phyloP scores from a whole-genome alignment of 768 basidiomycete genomes.

The Terana coerulea region DNA sequence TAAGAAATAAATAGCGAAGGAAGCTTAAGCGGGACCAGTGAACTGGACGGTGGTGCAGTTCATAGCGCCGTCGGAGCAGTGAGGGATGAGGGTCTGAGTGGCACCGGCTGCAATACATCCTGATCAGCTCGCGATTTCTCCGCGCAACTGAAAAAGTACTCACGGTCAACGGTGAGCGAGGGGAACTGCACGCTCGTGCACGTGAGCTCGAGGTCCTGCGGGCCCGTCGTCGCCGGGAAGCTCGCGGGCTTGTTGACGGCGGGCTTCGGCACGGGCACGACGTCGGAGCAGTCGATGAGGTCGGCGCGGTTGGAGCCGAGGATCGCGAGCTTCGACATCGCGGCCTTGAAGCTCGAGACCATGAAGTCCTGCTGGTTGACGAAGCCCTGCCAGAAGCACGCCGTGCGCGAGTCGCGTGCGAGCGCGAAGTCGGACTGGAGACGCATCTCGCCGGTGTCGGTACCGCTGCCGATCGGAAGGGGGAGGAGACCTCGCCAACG shows the following conservation, averaged over 20 bases:
- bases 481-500: constrained; percentile 36
- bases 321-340: constrained; percentile 24
- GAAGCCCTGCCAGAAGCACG: constrained; percentile 41
- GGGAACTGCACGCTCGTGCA: constrained; percentile 6
- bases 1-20: too few relatives aligned
- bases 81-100: constrained; percentile 10
- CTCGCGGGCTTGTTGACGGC: neutral
- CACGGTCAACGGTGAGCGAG: constrained; percentile 1
- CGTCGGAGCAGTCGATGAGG: constrained; percentile 24
- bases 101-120: constrained; percentile 9
- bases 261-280: constrained; percentile 17
- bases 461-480: constrained; percentile 22
- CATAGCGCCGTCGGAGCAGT: constrained; percentile 12
- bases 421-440: constrained; percentile 38
- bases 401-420: constrained; percentile 36
- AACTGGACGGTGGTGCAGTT: constrained; percentile 10
- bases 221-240: constrained; percentile 5
- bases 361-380: constrained; percentile 18
- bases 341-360: constrained; percentile 9
- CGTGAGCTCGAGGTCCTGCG: constrained; percentile 2
- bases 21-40: constrained; percentile 2
- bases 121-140: too few relatives aligned
- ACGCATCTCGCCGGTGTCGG: constrained; percentile 34
- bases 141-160: too few relatives aligned
- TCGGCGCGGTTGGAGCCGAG: constrained; percentile 19